phyloP scores from a whole-genome alignment of 2,329 filamentous ascomycete genomes.

The Calonectria pauciramosa region DNA sequence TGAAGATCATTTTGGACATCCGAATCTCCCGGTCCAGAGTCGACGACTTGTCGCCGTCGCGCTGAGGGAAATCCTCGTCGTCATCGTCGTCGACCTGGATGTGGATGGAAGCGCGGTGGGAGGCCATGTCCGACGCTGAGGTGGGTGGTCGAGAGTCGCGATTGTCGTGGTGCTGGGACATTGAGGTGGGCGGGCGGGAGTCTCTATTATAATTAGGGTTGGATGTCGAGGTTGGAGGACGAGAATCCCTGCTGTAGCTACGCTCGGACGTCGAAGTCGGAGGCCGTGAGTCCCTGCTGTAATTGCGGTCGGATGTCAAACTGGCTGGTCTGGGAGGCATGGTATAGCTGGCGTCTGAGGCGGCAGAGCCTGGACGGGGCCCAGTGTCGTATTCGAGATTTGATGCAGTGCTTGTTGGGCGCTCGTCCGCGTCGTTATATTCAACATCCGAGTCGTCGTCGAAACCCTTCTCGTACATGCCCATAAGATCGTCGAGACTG shows the following conservation, averaged over 20 bases:
- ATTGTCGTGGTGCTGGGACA: constrained; percentile 17
- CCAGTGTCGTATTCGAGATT: constrained; percentile 22
- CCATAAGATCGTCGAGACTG: constrained; percentile 78
- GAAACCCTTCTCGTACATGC: constrained; percentile 77
- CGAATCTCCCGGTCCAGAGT: constrained; percentile 55
- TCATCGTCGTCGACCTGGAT: constrained; percentile 28
- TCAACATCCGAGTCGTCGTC: constrained; percentile 58
- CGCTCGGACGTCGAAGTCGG: constrained; percentile 14
- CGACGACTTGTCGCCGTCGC: constrained; percentile 40
- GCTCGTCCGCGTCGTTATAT: constrained; percentile 45
- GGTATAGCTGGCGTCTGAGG: constrained; percentile 1
- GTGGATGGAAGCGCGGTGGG: constrained; percentile 25
- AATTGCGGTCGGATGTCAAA: constrained; percentile 12
- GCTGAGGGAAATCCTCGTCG: constrained; percentile 37
- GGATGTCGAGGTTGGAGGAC: constrained; percentile 15
- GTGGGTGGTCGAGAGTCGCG: constrained; percentile 49
- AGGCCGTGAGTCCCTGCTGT: constrained; percentile 19
- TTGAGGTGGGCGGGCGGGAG: constrained; percentile 50
- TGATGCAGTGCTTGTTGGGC: constrained; percentile 40
- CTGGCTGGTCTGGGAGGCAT: constrained; percentile 1
- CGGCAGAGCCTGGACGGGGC: constrained; percentile 42
- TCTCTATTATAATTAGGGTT: constrained; percentile 21
- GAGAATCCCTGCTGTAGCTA: background rate
- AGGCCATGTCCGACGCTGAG: constrained; percentile 51
- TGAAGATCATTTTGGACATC: constrained; percentile 58